Conservation (phyloP, 2,329 filamentous ascomycete genomes). For the Ambrosiella xylebori region DNA sequence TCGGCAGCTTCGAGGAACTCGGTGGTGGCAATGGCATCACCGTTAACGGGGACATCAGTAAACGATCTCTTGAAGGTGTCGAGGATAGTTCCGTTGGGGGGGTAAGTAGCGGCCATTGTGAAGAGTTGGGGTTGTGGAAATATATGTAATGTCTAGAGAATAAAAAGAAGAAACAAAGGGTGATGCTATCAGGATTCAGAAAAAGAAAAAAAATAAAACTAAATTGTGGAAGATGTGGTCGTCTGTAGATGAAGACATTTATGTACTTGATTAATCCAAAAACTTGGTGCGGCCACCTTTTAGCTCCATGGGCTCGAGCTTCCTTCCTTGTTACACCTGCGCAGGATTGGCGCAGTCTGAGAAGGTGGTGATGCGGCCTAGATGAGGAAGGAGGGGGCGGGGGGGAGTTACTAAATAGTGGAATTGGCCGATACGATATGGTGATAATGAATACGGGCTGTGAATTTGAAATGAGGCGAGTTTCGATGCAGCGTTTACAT, state of each 20-base stretch:
- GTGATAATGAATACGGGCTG: too few relatives aligned
- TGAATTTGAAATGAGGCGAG: too few relatives aligned
- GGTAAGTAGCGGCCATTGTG: constrained; percentile 35
- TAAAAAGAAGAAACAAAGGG: background rate
- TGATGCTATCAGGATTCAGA: background rate
- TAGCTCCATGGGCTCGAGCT: too few relatives aligned
- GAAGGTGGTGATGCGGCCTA: too few relatives aligned
- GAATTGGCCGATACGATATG: too few relatives aligned
- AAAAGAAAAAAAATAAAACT: background rate
- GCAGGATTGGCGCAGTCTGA: too few relatives aligned
- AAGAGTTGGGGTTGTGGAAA: constrained; percentile 6
- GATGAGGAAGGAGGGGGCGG: too few relatives aligned
- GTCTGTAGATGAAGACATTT: too few relatives aligned
- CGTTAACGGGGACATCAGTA: constrained; percentile 60
- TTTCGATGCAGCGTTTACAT: too few relatives aligned
- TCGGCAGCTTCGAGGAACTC: constrained; percentile 88
- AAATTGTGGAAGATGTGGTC: background rate
- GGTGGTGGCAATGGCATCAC: constrained; percentile 55
- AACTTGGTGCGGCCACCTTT: background rate
- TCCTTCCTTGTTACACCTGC: too few relatives aligned
- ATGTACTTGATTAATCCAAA: background rate
- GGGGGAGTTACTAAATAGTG: too few relatives aligned
- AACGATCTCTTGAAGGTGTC: constrained; percentile 74
- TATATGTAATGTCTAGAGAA: background rate
- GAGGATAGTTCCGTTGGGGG: constrained; percentile 63